Base-by-base conservation (phyloP, 2,329 filamentous ascomycete genomes). In the Geosmithia putterillii region DNA sequence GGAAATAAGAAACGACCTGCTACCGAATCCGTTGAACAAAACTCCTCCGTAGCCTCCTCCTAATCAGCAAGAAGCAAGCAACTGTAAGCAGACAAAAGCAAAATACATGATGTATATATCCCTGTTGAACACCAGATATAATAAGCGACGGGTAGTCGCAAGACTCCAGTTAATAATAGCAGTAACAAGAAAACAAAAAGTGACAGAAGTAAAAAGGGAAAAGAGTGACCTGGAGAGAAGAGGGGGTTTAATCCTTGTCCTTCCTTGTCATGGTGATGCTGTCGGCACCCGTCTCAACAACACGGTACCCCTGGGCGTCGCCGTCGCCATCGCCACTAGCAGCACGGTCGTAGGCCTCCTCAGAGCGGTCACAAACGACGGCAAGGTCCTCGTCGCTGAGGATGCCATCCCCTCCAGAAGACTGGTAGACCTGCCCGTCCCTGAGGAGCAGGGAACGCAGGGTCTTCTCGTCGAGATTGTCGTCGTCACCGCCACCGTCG, bases 271-370 rank as follows among this genome's bases (percentile, higher is more conserved):
- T 62, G 50, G 59, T 59, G 42, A 79, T 76, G 1, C 73, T 73
- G 40, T 74, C 65, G 0, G 66, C 63, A 1, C 66, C 71, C n/a
- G 86, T 94, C 61, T 90, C 87, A 12, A 95, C 84, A 42, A 88
- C 81, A 56, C 76, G 76, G 57, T 88, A 94, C 0, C 68, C 73
- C 6, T 19, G 19, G 15, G 28, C 23, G 41, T 76, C 81, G 2
- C 80, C 79, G 51, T 81, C 74, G 6, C 87, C 86, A 41, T 86
- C 61, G 0, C 89, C 89, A 54, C 78, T 83, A 46, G 90, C 87
- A 1, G 89, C 89, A 44, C 76, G 72, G 35, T 74, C 75, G 49
- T 80, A 82, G 0, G 78, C 78, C 25, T 68, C 70, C 34, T 81
- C 76, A 44, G 70, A 76, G 41, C 88, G 69, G 62, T 96, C 89